Evolutionary conservation across 108 stramenopile genomes (phyloP), one percentile per base, ranked within the genome.

Genomic region (Nannochloropsis gaditana): DNA sequence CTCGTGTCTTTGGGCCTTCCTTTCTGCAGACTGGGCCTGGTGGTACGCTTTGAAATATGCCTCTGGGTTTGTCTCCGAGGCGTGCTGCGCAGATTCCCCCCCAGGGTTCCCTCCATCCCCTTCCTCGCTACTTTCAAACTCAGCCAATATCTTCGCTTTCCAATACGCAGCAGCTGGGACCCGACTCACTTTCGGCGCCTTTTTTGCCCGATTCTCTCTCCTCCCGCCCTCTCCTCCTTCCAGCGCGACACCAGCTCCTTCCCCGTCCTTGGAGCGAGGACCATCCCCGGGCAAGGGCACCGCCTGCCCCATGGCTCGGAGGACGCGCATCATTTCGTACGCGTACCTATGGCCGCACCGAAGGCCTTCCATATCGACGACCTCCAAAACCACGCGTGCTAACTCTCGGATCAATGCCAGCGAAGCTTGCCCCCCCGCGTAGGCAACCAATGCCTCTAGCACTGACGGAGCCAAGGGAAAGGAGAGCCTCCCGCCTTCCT

Each of bases 361-460:
- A 4, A 73, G n/a, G 15, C 59, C 59, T 3, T 73, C 59, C 6
- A 73, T n/a, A 8, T 73, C 59, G 15, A 73, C 59, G 59, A 73
- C 59, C 15, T 73, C 59, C 8, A 73, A 8, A n/a, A 73, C 59
- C 3, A 73, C 59, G 15, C 59, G 59, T n/a, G 59, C 59, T n/a
- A 73, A 8, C n/a, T 73, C 59, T 8, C 59, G 15, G 4, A 73
- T n/a, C n/a, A 73, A 73, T 15, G 59, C 59, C 8, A 73, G n/a
- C 19, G 59, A 73, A 73, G 59, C 59, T 73, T 15, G 15, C n/a
- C 19, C 19, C 3, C 59, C 59, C n/a, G 59, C 59, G 3, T n/a
- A n/a, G 4, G 59, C 59, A n/a, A 73, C n/a, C 59, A 73, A 73
- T n/a, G 59, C 59, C n/a, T 73, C 59, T n/a, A 73, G n/a, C 59